Conservation (phyloP, 352 stramenopile genomes). For the Pythium brassicae region DNA sequence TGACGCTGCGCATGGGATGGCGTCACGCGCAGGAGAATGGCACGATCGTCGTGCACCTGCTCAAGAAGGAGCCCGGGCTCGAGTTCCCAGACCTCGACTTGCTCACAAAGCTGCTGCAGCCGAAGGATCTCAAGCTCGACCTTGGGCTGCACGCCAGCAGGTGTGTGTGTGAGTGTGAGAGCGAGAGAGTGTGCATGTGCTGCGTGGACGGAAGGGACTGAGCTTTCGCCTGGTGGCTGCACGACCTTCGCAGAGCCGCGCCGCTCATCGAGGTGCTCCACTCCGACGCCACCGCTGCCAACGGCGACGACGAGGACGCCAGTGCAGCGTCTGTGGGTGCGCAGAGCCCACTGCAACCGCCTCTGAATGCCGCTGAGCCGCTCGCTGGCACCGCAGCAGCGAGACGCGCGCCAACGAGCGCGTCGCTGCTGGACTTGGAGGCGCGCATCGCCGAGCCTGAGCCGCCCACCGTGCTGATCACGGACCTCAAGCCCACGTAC, state of each 20-base stretch:
- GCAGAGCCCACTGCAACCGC: neutral
- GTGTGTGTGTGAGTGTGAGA: conserved; percentile 16
- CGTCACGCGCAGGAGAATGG: conserved; percentile 72
- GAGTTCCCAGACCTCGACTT: conserved; percentile 92
- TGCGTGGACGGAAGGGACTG: neutral
- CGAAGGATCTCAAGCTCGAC: conserved; percentile 38
- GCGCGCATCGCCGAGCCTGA: conserved; percentile 25
- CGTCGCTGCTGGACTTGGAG: conserved; percentile 57
- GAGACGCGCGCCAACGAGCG: conserved; percentile 12
- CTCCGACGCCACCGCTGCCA: conserved; percentile 18
- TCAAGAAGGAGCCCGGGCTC: conserved; percentile 83
- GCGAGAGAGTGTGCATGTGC: neutral
- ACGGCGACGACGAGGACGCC: conserved; percentile 4
- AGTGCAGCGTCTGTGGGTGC: no score
- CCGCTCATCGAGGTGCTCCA: conserved; percentile 84
- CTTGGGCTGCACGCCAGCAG: conserved; percentile 22
- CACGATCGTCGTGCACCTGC: conserved; percentile 89
- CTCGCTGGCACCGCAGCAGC: no score
- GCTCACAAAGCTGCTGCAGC: conserved; percentile 88
- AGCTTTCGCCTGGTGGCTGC: conserved; percentile 3
- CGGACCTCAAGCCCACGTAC: conserved; percentile 72
- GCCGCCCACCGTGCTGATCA: conserved; percentile 25
- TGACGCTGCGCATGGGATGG: neutral
- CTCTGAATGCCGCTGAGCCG: neutral
- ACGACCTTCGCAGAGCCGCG: conserved; percentile 23